Evolutionary conservation across 352 stramenopile species (phyloP).

Genomic region (Phytopythium delawarense): DNA sequence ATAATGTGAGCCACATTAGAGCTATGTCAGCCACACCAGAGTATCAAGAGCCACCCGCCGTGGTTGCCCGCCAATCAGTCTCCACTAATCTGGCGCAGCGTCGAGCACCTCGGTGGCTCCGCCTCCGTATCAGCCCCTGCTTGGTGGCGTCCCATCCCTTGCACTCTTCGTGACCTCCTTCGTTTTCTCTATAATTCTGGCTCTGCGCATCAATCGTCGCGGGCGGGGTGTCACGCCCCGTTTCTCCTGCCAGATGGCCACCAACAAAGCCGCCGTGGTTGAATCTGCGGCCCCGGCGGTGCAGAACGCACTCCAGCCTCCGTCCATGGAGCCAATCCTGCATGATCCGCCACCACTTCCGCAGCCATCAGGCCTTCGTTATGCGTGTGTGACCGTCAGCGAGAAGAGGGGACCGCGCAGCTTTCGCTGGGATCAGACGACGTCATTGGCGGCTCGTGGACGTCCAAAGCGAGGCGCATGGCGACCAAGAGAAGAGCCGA

Average conservation of each 20-base stretch:
- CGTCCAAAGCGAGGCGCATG: not conserved
- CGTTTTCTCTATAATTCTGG: too few relatives aligned
- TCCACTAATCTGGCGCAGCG: not conserved
- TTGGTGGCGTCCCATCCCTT: not conserved
- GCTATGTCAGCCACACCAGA: too few relatives aligned
- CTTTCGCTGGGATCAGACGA: not conserved
- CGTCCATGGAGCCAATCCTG: not conserved
- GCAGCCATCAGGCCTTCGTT: not conserved
- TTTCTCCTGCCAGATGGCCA: not conserved
- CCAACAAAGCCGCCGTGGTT: conserved; percentile 8
- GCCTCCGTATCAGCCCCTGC: not conserved
- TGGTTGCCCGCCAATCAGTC: not conserved
- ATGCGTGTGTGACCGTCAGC: not conserved
- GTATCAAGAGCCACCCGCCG: too few relatives aligned
- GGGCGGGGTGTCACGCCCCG: conserved; percentile 1
- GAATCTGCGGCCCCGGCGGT: not conserved
- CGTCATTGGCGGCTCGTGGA: conserved; percentile 6
- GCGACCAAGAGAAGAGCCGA: not conserved
- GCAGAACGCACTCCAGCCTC: not conserved
- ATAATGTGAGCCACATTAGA: too few relatives aligned
- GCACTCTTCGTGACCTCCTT: not conserved
- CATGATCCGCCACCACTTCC: not conserved
- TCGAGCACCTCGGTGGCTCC: not conserved
- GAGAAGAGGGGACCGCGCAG: not conserved
- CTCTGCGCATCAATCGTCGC: not conserved